Evolutionary conservation across 495 filamentous ascomycete genomes (phyloP).

Genomic region (Penicillium lagena): DNA sequence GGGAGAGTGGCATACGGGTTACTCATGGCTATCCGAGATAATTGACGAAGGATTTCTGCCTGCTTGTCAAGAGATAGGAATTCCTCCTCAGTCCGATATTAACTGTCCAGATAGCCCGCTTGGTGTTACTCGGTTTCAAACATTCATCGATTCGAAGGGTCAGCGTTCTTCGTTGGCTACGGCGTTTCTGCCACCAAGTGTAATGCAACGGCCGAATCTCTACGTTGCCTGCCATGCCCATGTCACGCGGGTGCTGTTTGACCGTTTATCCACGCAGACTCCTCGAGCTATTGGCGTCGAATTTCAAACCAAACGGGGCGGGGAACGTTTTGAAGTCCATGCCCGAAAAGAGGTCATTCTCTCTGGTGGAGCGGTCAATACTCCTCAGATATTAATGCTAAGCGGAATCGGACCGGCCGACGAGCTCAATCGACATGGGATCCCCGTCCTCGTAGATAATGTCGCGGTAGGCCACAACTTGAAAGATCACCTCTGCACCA

Average conservation of each 20-base stretch:
- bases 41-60: slow-evolving; percentile 14
- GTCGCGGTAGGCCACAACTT: slow-evolving; percentile 10
- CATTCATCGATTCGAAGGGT: slow-evolving; percentile 15
- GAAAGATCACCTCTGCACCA: slow-evolving; percentile 28
- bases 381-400: slow-evolving; percentile 29
- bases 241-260: slow-evolving; percentile 13
- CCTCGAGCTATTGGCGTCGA: slow-evolving; percentile 13
- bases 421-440: slow-evolving; percentile 20
- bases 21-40: slow-evolving; percentile 16
- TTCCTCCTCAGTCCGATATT: slow-evolving; percentile 8
- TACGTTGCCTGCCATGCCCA: slow-evolving; percentile 11
- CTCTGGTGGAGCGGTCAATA: slow-evolving; percentile 21
- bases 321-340: slow-evolving; percentile 15
- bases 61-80: slow-evolving; percentile 11
- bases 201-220: slow-evolving; percentile 11
- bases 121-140: slow-evolving; percentile 16
- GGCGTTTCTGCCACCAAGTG: slow-evolving; percentile 10
- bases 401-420: slow-evolving; percentile 28
- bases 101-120: slow-evolving; percentile 9
- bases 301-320: slow-evolving; percentile 9
- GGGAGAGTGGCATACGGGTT: slow-evolving; percentile 12
- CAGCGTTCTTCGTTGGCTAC: slow-evolving; percentile 16
- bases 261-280: slow-evolving; percentile 1
- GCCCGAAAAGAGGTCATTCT: slow-evolving; percentile 28
- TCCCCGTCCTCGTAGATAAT: slow-evolving; percentile 7